These are phyloP conservation scores for Ophiostoma sp. DNA, from an alignment of 2,329 filamentous ascomycete species.

Conservation along the genomic window DNA sequence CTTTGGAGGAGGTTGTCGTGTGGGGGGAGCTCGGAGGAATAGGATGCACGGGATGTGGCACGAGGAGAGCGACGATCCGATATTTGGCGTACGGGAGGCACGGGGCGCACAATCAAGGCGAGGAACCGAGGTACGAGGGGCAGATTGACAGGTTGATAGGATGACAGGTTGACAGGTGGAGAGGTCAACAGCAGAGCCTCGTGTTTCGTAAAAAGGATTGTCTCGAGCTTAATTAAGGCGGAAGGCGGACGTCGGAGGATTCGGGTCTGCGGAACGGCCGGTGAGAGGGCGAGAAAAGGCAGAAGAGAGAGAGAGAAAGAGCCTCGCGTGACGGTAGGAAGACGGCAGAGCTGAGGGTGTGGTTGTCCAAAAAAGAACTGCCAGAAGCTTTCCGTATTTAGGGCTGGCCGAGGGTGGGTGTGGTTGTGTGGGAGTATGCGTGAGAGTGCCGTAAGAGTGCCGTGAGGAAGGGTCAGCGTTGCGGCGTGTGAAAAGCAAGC, in stretches of 20 bases:
- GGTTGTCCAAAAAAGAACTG: not conserved
- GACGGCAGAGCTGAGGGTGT: not conserved
- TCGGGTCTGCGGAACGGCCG: not conserved
- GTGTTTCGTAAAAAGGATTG: not conserved
- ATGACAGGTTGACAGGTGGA: not conserved
- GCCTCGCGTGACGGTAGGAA: not conserved
- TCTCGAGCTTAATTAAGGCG: not conserved
- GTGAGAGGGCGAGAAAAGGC: not conserved
- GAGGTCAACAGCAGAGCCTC: not conserved
- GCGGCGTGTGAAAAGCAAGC: not conserved
- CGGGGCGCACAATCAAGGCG: not conserved
- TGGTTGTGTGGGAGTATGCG: not conserved
- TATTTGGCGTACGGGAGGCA: not conserved
- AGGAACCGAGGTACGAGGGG: not conserved
- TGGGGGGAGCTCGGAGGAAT: not conserved
- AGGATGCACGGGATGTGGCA: not conserved
- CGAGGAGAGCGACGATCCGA: no score
- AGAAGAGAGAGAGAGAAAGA: not conserved
- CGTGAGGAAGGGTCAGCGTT: not conserved
- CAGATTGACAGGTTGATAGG: not conserved
- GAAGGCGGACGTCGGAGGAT: not conserved
- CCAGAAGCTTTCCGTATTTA: not conserved
- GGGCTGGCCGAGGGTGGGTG: not conserved
- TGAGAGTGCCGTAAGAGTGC: not conserved
- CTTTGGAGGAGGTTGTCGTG: not conserved